Evolutionary conservation across 2,329 filamentous ascomycete species (phyloP).

Genomic region (Microascus cirrosus): DNA sequence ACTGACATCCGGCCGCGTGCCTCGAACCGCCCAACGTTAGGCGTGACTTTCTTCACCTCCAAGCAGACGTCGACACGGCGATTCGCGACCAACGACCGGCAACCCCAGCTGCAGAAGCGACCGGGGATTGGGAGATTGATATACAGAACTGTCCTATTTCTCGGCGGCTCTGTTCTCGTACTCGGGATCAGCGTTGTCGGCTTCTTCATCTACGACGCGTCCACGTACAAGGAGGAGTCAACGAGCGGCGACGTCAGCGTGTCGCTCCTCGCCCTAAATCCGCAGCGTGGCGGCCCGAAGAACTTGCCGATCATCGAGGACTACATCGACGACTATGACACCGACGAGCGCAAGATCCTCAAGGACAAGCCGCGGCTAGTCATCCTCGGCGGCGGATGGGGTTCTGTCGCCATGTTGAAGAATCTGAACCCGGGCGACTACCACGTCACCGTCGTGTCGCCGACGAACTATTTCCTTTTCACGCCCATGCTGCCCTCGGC

Average conservation of each 20-base stretch:
- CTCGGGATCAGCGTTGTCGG: slow-evolving; percentile 58
- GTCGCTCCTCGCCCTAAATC: slow-evolving; percentile 72
- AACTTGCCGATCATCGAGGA: slow-evolving; percentile 86
- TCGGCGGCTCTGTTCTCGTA: slow-evolving; percentile 67
- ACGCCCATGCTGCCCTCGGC: slow-evolving; percentile 96
- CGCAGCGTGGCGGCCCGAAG: slow-evolving; percentile 79
- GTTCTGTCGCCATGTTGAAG: slow-evolving; percentile 84
- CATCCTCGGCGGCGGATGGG: slow-evolving; percentile 90
- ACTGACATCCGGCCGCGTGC: not conserved
- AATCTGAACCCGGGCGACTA: slow-evolving; percentile 84
- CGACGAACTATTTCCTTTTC: slow-evolving; percentile 94
- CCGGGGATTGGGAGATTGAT: slow-evolving; percentile 44
- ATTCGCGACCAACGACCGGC: not conserved
- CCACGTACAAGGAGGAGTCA: slow-evolving; percentile 69
- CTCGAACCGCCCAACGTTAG: not conserved
- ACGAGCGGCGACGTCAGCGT: slow-evolving; percentile 65
- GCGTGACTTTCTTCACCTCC: not conserved
- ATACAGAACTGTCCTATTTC: slow-evolving; percentile 58
- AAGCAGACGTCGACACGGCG: not conserved
- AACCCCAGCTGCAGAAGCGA: slow-evolving; percentile 22
- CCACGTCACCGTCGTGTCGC: slow-evolving; percentile 89
- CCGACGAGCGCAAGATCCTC: slow-evolving; percentile 52
- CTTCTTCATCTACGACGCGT: slow-evolving; percentile 91
- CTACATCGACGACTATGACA: slow-evolving; percentile 82
- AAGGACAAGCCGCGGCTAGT: slow-evolving; percentile 90